Base-by-base conservation (phyloP, 805 yeast species). In the Lipomyces anomalus region DNA sequence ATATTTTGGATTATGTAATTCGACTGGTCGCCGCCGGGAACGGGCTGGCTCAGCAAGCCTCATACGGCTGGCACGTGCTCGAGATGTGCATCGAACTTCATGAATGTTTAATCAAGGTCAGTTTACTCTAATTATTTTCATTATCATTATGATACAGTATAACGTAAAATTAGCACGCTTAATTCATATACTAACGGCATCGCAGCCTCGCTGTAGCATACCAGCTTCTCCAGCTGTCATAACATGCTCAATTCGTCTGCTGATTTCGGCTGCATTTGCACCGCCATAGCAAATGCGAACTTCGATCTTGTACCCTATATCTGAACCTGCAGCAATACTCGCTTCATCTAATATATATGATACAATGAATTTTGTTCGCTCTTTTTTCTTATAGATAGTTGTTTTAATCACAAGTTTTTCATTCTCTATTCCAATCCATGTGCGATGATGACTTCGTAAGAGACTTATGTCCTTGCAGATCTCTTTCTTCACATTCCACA, bases 361-460 rank as follows among this genome's bases (percentile, higher is more conserved):
- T n/a, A 29, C 39, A 3, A 3, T 29, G 13, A 35, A 18, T 28
- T 48, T 48, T 7, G 48, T 38, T 17, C 16, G 13, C 1, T 38
- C n/a, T 23, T 35, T 22, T n/a, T 24, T 28, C n/a, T 34, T n/a
- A 35, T 44, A 44, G 3, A 48, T 22, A 16, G 44, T 48, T 6
- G 46, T 22, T 13, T 32, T 18, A 9, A 44, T 16, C 4, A 21
- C 13, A 4, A 48, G 38, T 2, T 40, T 17, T 4, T 26, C 23
- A 22, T 30, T 22, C 9, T 34, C 35, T 3, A 34, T 4, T n/a
- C 18, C 6, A 24, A 38, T 32, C 23, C 33, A 20, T 9, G 50
- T 46, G 20, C 45, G 29, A 34, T 46, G 43, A 6, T 43, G 50
- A 36, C 43, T 37, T 18, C 18, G 9, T 7, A 49, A 30, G 40